Conservation (phyloP, 495 filamentous ascomycete genomes). For the Recurvomyces mirabilis region DNA sequence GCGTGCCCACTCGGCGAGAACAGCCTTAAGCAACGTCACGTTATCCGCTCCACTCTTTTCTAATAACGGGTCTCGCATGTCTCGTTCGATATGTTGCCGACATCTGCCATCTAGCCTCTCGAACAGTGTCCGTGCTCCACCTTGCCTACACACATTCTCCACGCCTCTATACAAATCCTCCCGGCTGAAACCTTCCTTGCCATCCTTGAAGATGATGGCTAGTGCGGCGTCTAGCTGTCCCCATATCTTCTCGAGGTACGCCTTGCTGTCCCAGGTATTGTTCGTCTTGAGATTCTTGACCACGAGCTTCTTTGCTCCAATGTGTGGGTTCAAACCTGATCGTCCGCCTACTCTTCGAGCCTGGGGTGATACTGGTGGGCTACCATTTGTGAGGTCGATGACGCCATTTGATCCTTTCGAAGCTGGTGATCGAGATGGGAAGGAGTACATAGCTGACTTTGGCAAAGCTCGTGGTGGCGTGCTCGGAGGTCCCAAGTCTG, state of each 20-base stretch:
- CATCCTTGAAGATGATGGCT: conserved; percentile 49
- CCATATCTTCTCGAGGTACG: conserved; percentile 65
- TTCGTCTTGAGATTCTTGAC: conserved; percentile 73
- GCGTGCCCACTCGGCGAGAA: conserved; percentile 58
- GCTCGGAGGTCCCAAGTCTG: conserved; percentile 1
- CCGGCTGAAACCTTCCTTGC: conserved; percentile 50
- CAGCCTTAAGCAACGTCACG: conserved; percentile 50
- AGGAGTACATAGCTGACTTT: conserved; percentile 24
- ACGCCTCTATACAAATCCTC: conserved; percentile 84
- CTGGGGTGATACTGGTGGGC: conserved; percentile 15
- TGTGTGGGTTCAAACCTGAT: conserved; percentile 41
- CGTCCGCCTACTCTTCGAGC: conserved; percentile 9
- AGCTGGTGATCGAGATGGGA: conserved; percentile 12
- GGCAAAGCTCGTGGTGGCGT: conserved; percentile 13
- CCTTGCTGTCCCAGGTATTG: conserved; percentile 45
- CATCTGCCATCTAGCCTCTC: conserved; percentile 51
- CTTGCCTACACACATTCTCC: conserved; percentile 78
- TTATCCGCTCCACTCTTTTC: conserved; percentile 42
- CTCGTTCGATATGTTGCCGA: conserved; percentile 47
- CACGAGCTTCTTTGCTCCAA: conserved; percentile 66
- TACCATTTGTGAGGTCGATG: conserved; percentile 21
- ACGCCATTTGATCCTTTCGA: conserved; percentile 10
- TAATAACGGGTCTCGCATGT: conserved; percentile 43
- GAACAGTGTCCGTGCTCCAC: conserved; percentile 52
- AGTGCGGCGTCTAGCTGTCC: conserved; percentile 61